Base-by-base conservation (phyloP, 805 yeast genomes). In the Cyberlindnera xishuangbannaensis region DNA sequence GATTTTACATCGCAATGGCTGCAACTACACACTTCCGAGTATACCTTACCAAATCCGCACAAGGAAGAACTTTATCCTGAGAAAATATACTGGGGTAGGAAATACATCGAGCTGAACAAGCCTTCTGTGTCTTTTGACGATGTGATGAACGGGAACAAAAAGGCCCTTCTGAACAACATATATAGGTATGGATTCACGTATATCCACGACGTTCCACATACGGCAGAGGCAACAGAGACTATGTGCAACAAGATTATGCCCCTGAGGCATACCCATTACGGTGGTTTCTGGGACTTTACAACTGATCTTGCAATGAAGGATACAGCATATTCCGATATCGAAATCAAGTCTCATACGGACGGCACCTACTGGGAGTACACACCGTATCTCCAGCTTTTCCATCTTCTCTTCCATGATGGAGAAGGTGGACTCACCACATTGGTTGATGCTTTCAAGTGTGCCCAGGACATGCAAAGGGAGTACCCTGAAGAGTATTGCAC, bases 221-320 rank as follows among this genome's bases (percentile, higher is more conserved):
- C 64, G 12, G 73, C 83, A 1, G 73, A 71, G 42, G 78, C 63
- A 15, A 79, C 87, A 2, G 69, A 78, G 45, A 56, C 58, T 40
- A 62, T 79, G 39, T 69, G 76, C 35, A 74, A 76, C 42, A 58
- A 71, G 44, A 67, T 79, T 41, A 66, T 76, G 35, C 76, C 73
- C 50, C 70, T 78, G 30, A 62, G 82, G 26, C 77, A 77, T 17
- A 79, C 87, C 2, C 87, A 79, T 50, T 79, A 80, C 44, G 86
- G 85, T n/a, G 85, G 83, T 2, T 78, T 80, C 57, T 80, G 86
- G 85, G 84, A 78, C 50, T 79, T 80, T 55, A 79, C 86, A 9
- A 67, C 83, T 5, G 83, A 79, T 47, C 59, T 79, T 47, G 66
- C 77, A 28, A 76, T 72, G 58, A 71, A 73, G 37, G 87, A 79